Base-by-base conservation (phyloP, 2,329 filamentous ascomycete genomes). In the Microdochium trichocladiopsis region DNA sequence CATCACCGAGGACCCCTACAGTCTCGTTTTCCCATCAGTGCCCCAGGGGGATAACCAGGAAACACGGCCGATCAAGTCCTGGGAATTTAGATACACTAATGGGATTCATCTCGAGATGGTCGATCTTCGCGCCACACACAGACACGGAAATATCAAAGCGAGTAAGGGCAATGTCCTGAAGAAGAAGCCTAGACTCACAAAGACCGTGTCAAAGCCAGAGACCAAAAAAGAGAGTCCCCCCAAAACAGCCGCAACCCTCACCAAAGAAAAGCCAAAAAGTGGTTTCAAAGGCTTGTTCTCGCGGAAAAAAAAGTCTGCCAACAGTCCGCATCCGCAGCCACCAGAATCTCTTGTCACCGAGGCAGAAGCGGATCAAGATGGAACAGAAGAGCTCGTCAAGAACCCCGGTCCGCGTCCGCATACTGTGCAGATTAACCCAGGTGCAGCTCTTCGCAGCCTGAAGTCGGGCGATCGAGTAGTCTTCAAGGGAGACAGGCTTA, bases 61-160 rank as follows among this genome's bases (percentile, higher is more conserved):
- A 16, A 41, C 36, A 41, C 36, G n/a, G 36, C 36, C 36, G n/a
- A 33, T 41, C 21, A 52, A 48, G 16, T 36, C 28, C 16, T 60
- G 58, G 58, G 56, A 50, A 2, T 59, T 60, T 31, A 55, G 51
- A 37, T 60, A 60, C 33, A 55, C 22, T n/a, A 60, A 59, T 37
- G 58, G 58, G 10, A 60, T 60, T n/a, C 51, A 58, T 21, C 51
- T 60, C 18, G 55, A 58, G 33, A 60, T 60, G 57, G 53, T 59
- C 12, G 58, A 60, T 24, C 50, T 60, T 24, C 54, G 57, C 43
- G 47, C 57, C 5, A 55, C 57, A 6, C 58, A 60, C 36, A 53
- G 57, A 5, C 57, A 59, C 18, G 57, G 57, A 1, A 59, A 59
- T 24, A 28, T 59, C 43, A 56, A 59, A 50, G 51, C 56, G 25